phyloP scores from a whole-genome alignment of 208 protist genomes.

The Phytomonas sp. region DNA sequence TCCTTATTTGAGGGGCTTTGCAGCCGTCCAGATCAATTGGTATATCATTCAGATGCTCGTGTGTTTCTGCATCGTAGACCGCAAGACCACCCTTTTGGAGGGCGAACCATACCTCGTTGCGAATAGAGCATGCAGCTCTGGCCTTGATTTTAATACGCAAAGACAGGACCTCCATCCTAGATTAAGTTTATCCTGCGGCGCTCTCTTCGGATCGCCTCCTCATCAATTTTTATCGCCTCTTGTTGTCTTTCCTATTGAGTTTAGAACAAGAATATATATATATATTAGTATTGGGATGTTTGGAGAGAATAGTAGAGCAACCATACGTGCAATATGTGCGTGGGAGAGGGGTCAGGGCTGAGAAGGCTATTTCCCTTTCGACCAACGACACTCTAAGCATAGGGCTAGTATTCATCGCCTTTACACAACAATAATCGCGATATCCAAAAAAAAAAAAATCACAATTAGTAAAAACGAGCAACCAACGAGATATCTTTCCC shows the following conservation, averaged over 20 bases:
- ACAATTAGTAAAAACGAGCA: neutral
- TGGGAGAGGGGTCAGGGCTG: neutral
- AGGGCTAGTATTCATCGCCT: neutral
- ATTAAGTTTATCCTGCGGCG: neutral
- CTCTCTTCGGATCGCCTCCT: neutral
- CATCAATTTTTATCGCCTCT: neutral
- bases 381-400: neutral
- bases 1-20: constrained; percentile 17
- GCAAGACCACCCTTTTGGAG: constrained; percentile 44
- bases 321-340: neutral
- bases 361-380: neutral
- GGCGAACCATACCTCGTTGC: constrained; percentile 62
- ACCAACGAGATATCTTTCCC: neutral
- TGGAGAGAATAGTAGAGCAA: neutral
- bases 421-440: neutral
- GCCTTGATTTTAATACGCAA: constrained; percentile 18
- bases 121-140: constrained; percentile 41
- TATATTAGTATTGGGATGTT: too few species aligned
- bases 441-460: neutral
- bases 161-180: constrained; percentile 17
- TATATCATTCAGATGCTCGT: constrained; percentile 20
- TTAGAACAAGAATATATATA: too few species aligned
- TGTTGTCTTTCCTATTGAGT: neutral
- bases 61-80: constrained; percentile 26
- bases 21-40: constrained; percentile 15